phyloP scores from a whole-genome alignment of 2,329 filamentous ascomycete genomes.

The Phyllosticta citrichinensis region DNA sequence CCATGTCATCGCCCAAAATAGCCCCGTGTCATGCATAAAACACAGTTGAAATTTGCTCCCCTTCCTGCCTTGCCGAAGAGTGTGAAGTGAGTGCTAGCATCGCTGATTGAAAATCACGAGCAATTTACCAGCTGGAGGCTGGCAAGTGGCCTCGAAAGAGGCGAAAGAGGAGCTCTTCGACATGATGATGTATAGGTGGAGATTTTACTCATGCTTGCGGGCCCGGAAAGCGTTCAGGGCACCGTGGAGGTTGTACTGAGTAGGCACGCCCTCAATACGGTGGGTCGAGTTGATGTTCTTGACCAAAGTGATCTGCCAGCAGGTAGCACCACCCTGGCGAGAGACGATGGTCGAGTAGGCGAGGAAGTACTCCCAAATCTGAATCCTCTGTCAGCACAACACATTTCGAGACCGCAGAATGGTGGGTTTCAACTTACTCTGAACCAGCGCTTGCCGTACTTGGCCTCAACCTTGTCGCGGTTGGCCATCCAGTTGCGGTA shows the following conservation, averaged over 20 bases:
- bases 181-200: not conserved
- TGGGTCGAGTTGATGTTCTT: slow-evolving; percentile 88
- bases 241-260: slow-evolving; percentile 58
- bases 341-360: slow-evolving; percentile 76
- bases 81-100: not conserved
- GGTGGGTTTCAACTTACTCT: slow-evolving; percentile 53
- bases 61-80: not conserved
- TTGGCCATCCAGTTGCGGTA: slow-evolving; percentile 98
- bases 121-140: not conserved
- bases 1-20: not conserved
- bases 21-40: not conserved
- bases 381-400: not conserved
- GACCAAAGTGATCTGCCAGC: slow-evolving; percentile 76
- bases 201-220: slow-evolving; percentile 13
- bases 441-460: slow-evolving; percentile 95
- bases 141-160: not conserved
- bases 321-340: slow-evolving; percentile 73
- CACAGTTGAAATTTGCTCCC: not conserved
- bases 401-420: slow-evolving; percentile 8
- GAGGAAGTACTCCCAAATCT: slow-evolving; percentile 91
- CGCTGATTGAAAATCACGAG: not conserved
- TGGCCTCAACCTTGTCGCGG: slow-evolving; percentile 81
- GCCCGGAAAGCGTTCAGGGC: slow-evolving; percentile 47
- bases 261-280: slow-evolving; percentile 62
- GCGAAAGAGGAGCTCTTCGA: not conserved